phyloP scores from a whole-genome alignment of 2,329 filamentous ascomycete genomes.

The Fusarium succisae region DNA sequence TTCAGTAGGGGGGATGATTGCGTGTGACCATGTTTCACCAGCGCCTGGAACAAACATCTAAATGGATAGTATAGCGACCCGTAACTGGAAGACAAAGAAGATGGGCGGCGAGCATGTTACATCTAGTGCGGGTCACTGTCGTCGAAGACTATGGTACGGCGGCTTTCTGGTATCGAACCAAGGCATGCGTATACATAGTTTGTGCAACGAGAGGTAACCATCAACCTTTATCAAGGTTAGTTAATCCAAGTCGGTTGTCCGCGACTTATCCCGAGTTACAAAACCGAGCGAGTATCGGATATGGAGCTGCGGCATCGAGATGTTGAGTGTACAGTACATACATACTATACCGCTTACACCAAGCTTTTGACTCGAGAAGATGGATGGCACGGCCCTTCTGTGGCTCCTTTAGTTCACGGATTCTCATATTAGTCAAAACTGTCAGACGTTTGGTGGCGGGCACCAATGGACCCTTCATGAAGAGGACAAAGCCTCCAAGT shows the following conservation, averaged over 20 bases:
- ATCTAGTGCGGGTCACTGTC: neutral
- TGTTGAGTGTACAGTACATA: neutral
- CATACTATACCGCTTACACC: constrained; percentile 4
- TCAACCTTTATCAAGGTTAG: neutral
- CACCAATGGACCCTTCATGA: constrained; percentile 25
- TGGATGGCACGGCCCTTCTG: constrained; percentile 28
- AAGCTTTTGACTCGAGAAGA: constrained; percentile 4
- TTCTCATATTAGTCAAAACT: constrained; percentile 21
- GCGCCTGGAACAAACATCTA: constrained; percentile 16
- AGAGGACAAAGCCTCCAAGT: constrained; percentile 9
- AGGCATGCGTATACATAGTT: neutral
- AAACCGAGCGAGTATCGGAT: neutral
- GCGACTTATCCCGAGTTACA: neutral
- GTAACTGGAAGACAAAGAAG: constrained; percentile 15
- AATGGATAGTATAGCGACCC: constrained; percentile 8
- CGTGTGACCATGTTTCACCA: constrained; percentile 39
- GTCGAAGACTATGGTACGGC: neutral
- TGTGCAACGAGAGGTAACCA: neutral
- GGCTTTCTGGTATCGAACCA: neutral
- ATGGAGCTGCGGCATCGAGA: neutral
- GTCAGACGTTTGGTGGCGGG: constrained; percentile 21
- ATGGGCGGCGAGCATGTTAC: constrained; percentile 7
- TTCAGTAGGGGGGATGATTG: constrained; percentile 23
- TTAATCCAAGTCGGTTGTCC: neutral
- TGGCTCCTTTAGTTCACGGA: constrained; percentile 12